These are phyloP conservation scores for Rhazya stricta DNA, from an alignment of 257 asterid species.

Conservation along the genomic window DNA sequence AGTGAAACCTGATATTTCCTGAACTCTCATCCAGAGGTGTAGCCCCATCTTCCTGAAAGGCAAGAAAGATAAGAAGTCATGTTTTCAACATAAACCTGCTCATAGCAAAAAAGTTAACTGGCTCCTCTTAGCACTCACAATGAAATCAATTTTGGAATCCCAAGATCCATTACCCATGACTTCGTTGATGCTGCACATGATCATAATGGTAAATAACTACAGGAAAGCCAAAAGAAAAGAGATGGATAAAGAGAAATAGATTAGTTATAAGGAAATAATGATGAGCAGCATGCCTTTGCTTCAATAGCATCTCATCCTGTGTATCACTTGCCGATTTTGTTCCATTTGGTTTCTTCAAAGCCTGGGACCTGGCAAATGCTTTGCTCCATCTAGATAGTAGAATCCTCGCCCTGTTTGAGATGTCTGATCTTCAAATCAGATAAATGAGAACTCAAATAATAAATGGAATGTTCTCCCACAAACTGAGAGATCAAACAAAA, in stretches of 20 bases:
- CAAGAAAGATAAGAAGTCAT: constrained; percentile 14
- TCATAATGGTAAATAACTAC: neutral
- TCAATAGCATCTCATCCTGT: constrained; percentile 77
- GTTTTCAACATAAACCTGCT: constrained; percentile 18
- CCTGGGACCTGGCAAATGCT: constrained; percentile 60
- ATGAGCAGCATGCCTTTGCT: constrained; percentile 66
- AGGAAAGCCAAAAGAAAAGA: constrained; percentile 1
- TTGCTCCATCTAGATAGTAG: constrained; percentile 81
- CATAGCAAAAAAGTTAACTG: constrained; percentile 8
- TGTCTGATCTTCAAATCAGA: constrained; percentile 89
- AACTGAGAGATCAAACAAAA: neutral
- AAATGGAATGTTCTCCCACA: constrained; percentile 3
- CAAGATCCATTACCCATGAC: constrained; percentile 66
- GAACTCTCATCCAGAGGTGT: constrained; percentile 41
- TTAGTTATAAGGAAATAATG: constrained; percentile 5
- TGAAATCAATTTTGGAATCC: constrained; percentile 45
- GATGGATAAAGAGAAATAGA: constrained; percentile 6
- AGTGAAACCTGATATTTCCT: constrained; percentile 52
- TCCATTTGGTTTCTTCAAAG: constrained; percentile 51
- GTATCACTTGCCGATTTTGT: constrained; percentile 52
- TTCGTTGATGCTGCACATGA: constrained; percentile 75
- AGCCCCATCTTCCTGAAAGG: constrained; percentile 53
- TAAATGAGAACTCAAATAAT: constrained; percentile 43
- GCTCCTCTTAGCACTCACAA: constrained; percentile 41
- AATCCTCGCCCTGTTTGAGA: constrained; percentile 90